Evolutionary conservation across 2,329 filamentous ascomycete species (phyloP).

Genomic region (Penicillium sp.): DNA sequence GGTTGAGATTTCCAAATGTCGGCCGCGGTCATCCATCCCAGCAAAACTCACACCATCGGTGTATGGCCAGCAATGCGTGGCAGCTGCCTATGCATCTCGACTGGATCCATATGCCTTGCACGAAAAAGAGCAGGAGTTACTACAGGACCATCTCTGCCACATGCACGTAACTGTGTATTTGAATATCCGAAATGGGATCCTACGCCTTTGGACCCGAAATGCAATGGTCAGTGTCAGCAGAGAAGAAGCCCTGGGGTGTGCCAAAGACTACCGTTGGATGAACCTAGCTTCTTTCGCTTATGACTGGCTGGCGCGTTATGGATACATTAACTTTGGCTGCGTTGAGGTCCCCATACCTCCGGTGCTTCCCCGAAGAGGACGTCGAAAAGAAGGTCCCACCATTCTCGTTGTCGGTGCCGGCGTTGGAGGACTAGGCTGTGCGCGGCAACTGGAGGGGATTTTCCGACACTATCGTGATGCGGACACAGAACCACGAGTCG

Average conservation of each 20-base stretch:
- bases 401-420: slow-evolving; percentile 89
- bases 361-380: slow-evolving; percentile 42
- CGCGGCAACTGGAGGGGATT: slow-evolving; percentile 84
- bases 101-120: slow-evolving; percentile 89
- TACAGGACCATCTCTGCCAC: slow-evolving; percentile 80
- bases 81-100: slow-evolving; percentile 84
- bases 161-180: slow-evolving; percentile 92
- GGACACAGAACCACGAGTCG: slow-evolving; percentile 68
- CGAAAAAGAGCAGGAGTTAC: slow-evolving; percentile 75
- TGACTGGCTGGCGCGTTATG: slow-evolving; percentile 85
- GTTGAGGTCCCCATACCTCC: slow-evolving; percentile 64
- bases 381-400: slow-evolving; percentile 62
- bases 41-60: slow-evolving; percentile 69
- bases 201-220: slow-evolving; percentile 86
- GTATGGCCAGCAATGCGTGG: slow-evolving; percentile 89
- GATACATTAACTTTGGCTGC: slow-evolving; percentile 97
- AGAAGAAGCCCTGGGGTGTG: slow-evolving; percentile 87
- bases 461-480: slow-evolving; percentile 76
- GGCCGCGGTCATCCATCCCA: slow-evolving; percentile 82
- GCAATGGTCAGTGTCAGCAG: slow-evolving; percentile 78
- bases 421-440: slow-evolving; percentile 90
- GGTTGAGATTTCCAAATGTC: slow-evolving; percentile 54
- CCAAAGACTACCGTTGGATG: slow-evolving; percentile 85
- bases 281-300: slow-evolving; percentile 85
- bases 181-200: slow-evolving; percentile 92